Conservation (phyloP, 1,284 basidiomycete genomes). For the Irpex lacteus region DNA sequence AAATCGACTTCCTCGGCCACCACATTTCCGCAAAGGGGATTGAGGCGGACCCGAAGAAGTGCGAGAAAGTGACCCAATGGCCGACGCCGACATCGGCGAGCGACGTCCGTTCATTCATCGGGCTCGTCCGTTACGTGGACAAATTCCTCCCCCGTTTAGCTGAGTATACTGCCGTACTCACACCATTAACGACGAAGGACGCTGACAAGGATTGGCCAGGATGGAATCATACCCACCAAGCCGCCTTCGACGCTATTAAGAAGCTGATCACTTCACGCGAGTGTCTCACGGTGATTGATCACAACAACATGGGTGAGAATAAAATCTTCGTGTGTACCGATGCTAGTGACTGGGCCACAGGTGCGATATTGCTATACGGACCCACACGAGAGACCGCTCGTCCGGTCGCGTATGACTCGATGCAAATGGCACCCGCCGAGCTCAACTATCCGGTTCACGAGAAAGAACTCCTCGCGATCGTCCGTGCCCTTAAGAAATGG, state of each 20-base stretch:
- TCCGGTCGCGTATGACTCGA: slow-evolving; percentile 17
- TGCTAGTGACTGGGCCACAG: slow-evolving; percentile 1
- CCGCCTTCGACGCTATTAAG: slow-evolving; percentile 4
- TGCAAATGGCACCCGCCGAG: slow-evolving; percentile 16
- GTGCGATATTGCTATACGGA: slow-evolving; percentile 14
- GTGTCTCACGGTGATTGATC: slow-evolving; percentile 8
- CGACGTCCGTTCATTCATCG: slow-evolving; percentile 6
- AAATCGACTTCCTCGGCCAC: slow-evolving; percentile 28
- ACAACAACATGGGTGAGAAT: slow-evolving; percentile 7
- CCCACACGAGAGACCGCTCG: neutral
- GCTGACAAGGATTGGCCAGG: too few species aligned
- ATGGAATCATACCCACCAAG: too few species aligned
- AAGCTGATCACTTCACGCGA: slow-evolving; percentile 8
- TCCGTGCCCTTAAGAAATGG: slow-evolving; percentile 9
- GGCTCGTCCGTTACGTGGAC: slow-evolving; percentile 4
- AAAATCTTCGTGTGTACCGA: slow-evolving; percentile 4
- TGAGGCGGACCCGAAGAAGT: slow-evolving; percentile 25
- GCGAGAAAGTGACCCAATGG: neutral
- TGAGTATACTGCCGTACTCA: neutral
- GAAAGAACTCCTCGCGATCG: slow-evolving; percentile 23
- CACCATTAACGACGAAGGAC: slow-evolving; percentile 4
- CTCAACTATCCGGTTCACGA: slow-evolving; percentile 29
- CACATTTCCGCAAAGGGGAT: slow-evolving; percentile 12
- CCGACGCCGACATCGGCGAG: neutral
- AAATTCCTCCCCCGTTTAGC: slow-evolving; percentile 2